Evolutionary conservation across 495 filamentous ascomycete species (phyloP), one percentile per base, ranked within the genome.

Genomic region (Tuber borchii): DNA sequence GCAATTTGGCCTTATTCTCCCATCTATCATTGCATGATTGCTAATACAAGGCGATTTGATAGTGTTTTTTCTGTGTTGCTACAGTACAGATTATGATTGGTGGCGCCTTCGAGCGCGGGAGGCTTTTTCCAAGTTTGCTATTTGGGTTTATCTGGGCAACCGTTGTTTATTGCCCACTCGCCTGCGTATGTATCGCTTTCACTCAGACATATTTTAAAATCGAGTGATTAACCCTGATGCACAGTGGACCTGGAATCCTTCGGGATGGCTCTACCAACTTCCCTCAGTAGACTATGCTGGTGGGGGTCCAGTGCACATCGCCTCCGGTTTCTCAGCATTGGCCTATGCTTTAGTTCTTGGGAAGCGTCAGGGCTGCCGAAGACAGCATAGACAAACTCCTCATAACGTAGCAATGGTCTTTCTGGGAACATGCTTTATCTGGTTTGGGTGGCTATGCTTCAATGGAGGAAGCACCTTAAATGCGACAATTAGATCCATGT

Each of bases 401-500:
- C 88, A 90, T 79, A 90, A 89, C 76, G 85, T 87, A 5, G 87
- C 86, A 4, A 79, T 88, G 61, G 87, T 90, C 26, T 89, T 90
- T 79, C 81, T 90, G 34, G 88, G 88, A 8, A 90, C 88, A 2
- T 83, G 86, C 0, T 82, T 90, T 43, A 88, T 90, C 72, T 90
- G 88, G 88, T 88, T 88, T 71, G 88, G 88, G 31, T 89, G 88
- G 88, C 85, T 88, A 75, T 88, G 88, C 14, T 91, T 91, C 81
- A 90, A 90, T 76, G 89, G 89, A 26, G 89, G 89, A 22, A 87
- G 86, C 1, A 87, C 87, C 69, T 86, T 91, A 7, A 88, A 87
- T 78, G 88, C 87, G 5, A 87, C 84, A 34, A 83, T 91, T 44
- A 85, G 90, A 70, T 86, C 88, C 9, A 87, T 90, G 85, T 78